A percentile compares a stretch with the other conserved stretches of the same genome.
Conservation (phyloP, 306 rosid species). For the Alnus rubra region DNA sequence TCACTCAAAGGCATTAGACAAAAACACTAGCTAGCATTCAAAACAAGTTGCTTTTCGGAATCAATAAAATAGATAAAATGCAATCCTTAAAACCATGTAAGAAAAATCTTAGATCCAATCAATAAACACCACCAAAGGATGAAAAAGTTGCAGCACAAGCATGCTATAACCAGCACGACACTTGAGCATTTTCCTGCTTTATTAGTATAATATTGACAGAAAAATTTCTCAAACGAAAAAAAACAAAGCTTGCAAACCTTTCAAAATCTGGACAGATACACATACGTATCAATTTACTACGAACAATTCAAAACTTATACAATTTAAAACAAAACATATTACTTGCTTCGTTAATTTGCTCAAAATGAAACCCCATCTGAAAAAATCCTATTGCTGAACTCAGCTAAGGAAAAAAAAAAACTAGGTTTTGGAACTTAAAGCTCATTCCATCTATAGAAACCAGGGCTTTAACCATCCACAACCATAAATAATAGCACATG, state of each 20-base stretch:
- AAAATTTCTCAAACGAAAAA: not conserved
- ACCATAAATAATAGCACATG: not conserved
- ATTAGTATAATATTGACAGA: no score
- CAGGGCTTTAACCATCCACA: not conserved
- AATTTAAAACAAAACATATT: not conserved
- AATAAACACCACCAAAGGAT: not conserved
- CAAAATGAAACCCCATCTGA: not conserved
- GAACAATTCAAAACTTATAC: no score
- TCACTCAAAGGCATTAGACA: not conserved
- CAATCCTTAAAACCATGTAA: not conserved
- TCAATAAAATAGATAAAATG: not conserved
- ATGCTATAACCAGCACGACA: not conserved
- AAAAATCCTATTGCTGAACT: not conserved
- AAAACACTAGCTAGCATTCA: not conserved
- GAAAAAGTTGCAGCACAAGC: not conserved
- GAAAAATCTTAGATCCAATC: not conserved
- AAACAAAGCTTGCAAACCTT: not conserved
- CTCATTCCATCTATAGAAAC: not conserved
- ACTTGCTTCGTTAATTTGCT: not conserved
- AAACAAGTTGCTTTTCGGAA: not conserved
- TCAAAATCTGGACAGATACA: no score
- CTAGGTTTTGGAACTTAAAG: not conserved
- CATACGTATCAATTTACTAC: no score
- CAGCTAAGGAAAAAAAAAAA: no score
- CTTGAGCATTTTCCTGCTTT: no score